Base-by-base conservation (phyloP, 805 yeast species). In the Clavispora carvajalis region DNA sequence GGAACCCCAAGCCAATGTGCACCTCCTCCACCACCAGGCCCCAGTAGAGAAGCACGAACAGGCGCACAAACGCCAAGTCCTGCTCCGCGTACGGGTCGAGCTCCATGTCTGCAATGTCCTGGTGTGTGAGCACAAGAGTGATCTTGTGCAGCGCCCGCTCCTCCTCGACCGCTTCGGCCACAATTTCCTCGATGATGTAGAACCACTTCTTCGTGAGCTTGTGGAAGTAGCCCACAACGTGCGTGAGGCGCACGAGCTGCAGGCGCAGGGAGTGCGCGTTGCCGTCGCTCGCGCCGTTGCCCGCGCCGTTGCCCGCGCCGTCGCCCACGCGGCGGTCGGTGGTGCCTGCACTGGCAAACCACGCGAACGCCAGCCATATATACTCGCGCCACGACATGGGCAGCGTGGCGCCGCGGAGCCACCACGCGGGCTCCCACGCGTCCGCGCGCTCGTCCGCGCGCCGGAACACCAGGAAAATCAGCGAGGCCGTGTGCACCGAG, bases 301-400 rank as follows among this genome's bases (percentile, higher is more conserved):
- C 30, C 22, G 31, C 18, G 24, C 34, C 17, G n/a, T 19, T 26
- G 13, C 36, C 31, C 13, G 45, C 44, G n/a, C 5, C n/a, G 31
- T 28, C 19, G 31, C 31, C 48, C 16, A 54, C 51, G 25, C 46
- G 39, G 13, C 54, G 47, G 34, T 41, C 41, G n/a, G 54, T 51
- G 13, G 80, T 84, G 7, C 93, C 95, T 1, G 93, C 91, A 22
- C 85, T 74, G 3, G 95, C 95, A 88, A 91, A 85, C 93, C 93
- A 85, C 16, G 84, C 65, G 43, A 85, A 73, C 1, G 89, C 89
- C 39, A 75, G 68, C 85, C 85, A 80, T 1, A 80, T 64, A 30
- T 74, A 65, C 49, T 79, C 81, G 39, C 69, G 66, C 74, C 85
- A 72, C 1, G 83, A 70, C 17, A 70, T 57, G 1, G 79, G 67